Conservation (phyloP, 2,329 filamentous ascomycete species). For the Sporothrix phasma region DNA sequence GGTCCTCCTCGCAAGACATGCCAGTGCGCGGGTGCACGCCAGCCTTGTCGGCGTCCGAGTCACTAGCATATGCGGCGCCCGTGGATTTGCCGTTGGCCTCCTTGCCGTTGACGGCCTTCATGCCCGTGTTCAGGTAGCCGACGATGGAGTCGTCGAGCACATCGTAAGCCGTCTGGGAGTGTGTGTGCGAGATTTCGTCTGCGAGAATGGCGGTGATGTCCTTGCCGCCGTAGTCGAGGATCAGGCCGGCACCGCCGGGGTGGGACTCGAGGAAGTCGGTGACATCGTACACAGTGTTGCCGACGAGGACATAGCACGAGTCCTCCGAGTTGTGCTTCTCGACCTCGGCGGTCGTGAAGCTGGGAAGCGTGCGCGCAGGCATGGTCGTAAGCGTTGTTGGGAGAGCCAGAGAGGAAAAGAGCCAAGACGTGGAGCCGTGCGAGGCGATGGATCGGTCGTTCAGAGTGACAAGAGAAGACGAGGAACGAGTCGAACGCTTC, state of each 20-base stretch:
- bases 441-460: background rate
- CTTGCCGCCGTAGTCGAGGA: slow-evolving; percentile 82
- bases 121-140: slow-evolving; percentile 62
- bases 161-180: slow-evolving; percentile 92
- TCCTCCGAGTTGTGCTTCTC: slow-evolving; percentile 66
- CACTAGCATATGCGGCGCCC: background rate
- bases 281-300: slow-evolving; percentile 86
- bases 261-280: slow-evolving; percentile 86
- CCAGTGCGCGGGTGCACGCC: slow-evolving; percentile 58
- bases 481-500: background rate
- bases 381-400: slow-evolving; percentile 35
- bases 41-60: slow-evolving; percentile 21
- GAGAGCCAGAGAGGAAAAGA: background rate
- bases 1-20: slow-evolving; percentile 79
- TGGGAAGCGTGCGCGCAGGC: slow-evolving; percentile 74
- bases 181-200: slow-evolving; percentile 71
- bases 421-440: background rate
- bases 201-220: slow-evolving; percentile 76
- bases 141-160: slow-evolving; percentile 80
- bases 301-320: slow-evolving; percentile 89
- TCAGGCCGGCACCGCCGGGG: slow-evolving; percentile 78
- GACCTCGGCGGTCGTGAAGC: slow-evolving; percentile 71
- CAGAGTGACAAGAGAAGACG: background rate
- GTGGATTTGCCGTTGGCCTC: slow-evolving; percentile 34
- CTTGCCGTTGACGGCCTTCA: slow-evolving; percentile 37